These are phyloP conservation scores for Thalia dealbata DNA, from an alignment of 176 grass and related monocot genomes.

Conservation along the genomic window DNA sequence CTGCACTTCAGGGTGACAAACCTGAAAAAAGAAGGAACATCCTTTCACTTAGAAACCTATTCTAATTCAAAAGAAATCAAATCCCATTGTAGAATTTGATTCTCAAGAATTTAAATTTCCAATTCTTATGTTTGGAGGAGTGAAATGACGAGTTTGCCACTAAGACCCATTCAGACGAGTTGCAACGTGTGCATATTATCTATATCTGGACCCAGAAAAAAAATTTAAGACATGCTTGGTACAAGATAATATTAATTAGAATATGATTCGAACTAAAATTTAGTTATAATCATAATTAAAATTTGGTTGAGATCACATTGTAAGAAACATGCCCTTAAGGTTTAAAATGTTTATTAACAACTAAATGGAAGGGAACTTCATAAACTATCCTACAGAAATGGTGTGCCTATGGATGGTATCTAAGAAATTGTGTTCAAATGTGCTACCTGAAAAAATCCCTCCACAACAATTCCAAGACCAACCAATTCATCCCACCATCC, in stretches of 20 bases:
- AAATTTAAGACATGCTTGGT: too few relatives aligned
- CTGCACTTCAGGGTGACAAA: conserved; percentile 91
- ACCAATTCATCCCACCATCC: conserved; percentile 84
- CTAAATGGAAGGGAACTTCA: background rate
- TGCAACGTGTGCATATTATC: too few relatives aligned
- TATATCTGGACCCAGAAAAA: too few relatives aligned
- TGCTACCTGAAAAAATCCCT: conserved; percentile 97
- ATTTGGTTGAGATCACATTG: too few relatives aligned
- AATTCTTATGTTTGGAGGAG: background rate
- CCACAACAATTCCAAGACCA: conserved; percentile 93
- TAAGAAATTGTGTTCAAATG: background rate
- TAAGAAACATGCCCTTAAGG: too few relatives aligned
- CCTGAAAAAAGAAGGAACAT: conserved; percentile 39
- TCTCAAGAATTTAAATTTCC: background rate
- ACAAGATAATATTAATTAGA: too few relatives aligned
- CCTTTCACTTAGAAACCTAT: background rate
- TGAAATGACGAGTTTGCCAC: too few relatives aligned
- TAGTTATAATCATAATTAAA: too few relatives aligned
- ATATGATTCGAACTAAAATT: too few relatives aligned
- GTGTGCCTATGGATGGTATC: background rate
- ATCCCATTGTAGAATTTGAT: too few relatives aligned
- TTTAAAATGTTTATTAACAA: background rate
- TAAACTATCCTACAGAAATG: background rate
- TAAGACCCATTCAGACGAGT: too few relatives aligned
- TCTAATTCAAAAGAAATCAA: conserved; percentile 8